These are phyloP conservation scores for Kodamaea ohmeri DNA, from an alignment of 1,139 yeast genomes.

Conservation along the genomic window DNA sequence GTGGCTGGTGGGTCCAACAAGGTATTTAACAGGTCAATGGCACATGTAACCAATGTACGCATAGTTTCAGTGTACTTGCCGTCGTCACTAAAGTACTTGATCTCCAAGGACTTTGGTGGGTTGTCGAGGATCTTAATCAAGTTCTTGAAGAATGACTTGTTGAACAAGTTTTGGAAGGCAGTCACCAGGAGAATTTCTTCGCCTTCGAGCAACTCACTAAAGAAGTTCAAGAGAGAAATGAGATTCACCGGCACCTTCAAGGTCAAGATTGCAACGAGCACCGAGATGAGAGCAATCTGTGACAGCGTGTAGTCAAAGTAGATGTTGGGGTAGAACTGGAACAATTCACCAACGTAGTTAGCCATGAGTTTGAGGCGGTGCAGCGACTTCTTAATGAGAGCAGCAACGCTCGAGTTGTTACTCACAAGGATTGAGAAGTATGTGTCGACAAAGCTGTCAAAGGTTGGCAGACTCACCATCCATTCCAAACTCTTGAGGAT, in stretches of 20 bases:
- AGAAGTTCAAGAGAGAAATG: slow-evolving; percentile 21
- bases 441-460: slow-evolving; percentile 61
- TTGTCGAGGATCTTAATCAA: slow-evolving; percentile 42
- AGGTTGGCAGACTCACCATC: slow-evolving; percentile 56
- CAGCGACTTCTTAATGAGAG: slow-evolving; percentile 24
- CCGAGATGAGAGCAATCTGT: slow-evolving; percentile 48
- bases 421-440: slow-evolving; percentile 29
- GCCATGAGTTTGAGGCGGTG: slow-evolving; percentile 55
- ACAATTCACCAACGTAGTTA: slow-evolving; percentile 60
- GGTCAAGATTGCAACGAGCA: slow-evolving; percentile 18
- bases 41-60: slow-evolving; percentile 35
- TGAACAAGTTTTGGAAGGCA: slow-evolving; percentile 26
- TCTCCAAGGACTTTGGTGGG: slow-evolving; percentile 46
- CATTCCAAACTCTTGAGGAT: slow-evolving; percentile 57
- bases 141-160: slow-evolving; percentile 27
- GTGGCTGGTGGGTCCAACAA: slow-evolving; percentile 21
- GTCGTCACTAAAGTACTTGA: slow-evolving; percentile 40
- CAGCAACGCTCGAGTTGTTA: slow-evolving; percentile 24
- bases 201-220: slow-evolving; percentile 18
- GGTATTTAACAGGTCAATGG: slow-evolving; percentile 21
- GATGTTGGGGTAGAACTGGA: slow-evolving; percentile 60
- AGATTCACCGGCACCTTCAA: slow-evolving; percentile 28
- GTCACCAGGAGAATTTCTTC: slow-evolving; percentile 21
- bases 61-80: slow-evolving; percentile 38
- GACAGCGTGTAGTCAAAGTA: slow-evolving; percentile 55